Evolutionary conservation across 1,284 basidiomycete genomes (phyloP).

Genomic region (Moesziomyces sp.): DNA sequence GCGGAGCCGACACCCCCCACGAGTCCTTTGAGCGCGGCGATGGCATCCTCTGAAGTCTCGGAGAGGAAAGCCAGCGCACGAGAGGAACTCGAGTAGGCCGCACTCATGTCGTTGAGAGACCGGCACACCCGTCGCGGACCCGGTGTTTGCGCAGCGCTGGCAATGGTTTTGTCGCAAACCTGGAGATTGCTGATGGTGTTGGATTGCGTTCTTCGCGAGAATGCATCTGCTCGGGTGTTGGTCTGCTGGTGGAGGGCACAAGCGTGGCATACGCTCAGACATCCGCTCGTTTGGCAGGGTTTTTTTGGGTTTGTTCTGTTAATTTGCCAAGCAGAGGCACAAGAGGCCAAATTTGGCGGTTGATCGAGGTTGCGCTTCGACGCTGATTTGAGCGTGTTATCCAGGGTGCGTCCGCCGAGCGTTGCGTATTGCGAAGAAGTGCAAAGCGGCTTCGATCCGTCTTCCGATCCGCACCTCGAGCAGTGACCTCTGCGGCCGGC

Average conservation of each 20-base stretch:
- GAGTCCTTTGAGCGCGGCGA: conserved; percentile 58
- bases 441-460: conserved; percentile 2
- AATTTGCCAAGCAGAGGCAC: too few relatives aligned
- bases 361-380: too few relatives aligned
- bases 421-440: conserved; percentile 1
- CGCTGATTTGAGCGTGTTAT: too few relatives aligned
- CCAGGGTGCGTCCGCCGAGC: too few relatives aligned
- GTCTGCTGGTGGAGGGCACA: conserved; percentile 15
- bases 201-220: background rate
- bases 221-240: conserved; percentile 1
- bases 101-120: conserved; percentile 14
- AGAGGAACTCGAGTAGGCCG: conserved; percentile 57
- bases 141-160: too few relatives aligned
- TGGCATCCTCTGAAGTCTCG: conserved; percentile 64
- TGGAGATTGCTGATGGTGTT: too few relatives aligned
- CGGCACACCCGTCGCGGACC: too few relatives aligned
- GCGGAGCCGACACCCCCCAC: conserved; percentile 56
- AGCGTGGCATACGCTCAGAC: background rate
- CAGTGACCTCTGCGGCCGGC: too few relatives aligned
- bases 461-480: conserved; percentile 10
- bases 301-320: too few relatives aligned
- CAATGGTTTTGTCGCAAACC: background rate
- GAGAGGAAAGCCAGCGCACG: conserved; percentile 61
- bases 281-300: too few relatives aligned
- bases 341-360: too few relatives aligned